Conservation (phyloP, 306 rosid species). For the Canavalia ensiformis region DNA sequence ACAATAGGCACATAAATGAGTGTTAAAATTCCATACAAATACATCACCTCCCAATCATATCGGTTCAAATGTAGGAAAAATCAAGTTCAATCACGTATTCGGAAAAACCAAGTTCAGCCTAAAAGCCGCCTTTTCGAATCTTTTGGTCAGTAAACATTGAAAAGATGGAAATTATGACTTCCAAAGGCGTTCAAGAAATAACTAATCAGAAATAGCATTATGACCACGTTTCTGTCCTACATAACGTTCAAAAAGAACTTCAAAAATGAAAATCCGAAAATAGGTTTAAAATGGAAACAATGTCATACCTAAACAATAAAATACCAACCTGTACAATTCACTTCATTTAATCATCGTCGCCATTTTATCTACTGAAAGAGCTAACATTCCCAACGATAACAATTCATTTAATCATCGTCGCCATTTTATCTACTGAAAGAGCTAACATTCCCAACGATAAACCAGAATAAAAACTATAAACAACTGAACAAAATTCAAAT, state of each 20-base stretch:
- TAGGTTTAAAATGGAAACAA: slow-evolving; percentile 20
- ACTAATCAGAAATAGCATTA: background rate
- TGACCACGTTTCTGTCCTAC: background rate
- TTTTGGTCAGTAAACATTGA: too few species aligned
- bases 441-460: slow-evolving; percentile 42
- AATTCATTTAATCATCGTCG: slow-evolving; percentile 1
- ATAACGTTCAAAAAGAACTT: background rate
- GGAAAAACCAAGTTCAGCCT: too few species aligned
- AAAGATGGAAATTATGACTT: too few species aligned
- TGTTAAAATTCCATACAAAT: too few species aligned
- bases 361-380: slow-evolving; percentile 5
- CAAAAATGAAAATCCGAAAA: background rate
- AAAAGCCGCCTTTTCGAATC: too few species aligned
- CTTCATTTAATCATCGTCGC: background rate
- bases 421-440: slow-evolving; percentile 2
- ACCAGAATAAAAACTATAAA: slow-evolving; percentile 28
- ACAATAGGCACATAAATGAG: too few species aligned
- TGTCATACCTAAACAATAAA: slow-evolving; percentile 11
- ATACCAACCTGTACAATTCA: slow-evolving; percentile 70
- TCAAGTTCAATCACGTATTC: too few species aligned
- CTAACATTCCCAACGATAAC: slow-evolving; percentile 43
- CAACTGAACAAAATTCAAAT: slow-evolving; percentile 40
- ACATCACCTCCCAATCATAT: too few species aligned
- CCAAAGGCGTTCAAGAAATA: background rate
- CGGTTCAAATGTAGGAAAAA: too few species aligned